Evolutionary conservation across 192 early-diverging fungal species (phyloP).

Genomic region (Ambispora gerdemannii): DNA sequence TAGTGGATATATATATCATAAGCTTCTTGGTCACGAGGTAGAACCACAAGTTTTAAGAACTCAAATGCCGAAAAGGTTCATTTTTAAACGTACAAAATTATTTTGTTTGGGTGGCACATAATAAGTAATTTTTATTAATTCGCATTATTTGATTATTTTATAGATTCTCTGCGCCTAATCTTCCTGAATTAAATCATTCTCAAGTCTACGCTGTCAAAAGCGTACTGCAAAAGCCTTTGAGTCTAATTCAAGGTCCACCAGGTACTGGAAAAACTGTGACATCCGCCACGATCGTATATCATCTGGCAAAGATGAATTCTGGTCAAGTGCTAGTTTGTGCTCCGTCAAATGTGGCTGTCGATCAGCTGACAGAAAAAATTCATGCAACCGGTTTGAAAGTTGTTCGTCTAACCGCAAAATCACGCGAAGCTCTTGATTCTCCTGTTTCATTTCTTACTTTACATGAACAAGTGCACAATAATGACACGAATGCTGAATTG

Average conservation of each 20-base stretch:
- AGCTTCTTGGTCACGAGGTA: slow-evolving; percentile 91
- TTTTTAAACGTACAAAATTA: too few species aligned
- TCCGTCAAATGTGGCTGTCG: slow-evolving; percentile 98
- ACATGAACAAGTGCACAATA: slow-evolving; percentile 95
- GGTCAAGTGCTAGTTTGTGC: slow-evolving; percentile 97
- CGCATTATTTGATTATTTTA: too few species aligned
- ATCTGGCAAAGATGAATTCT: slow-evolving; percentile 84
- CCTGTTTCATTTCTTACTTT: slow-evolving; percentile 91
- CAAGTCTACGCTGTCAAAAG: slow-evolving; percentile 94
- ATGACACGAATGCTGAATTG: slow-evolving; percentile 91
- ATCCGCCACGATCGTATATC: slow-evolving; percentile 96
- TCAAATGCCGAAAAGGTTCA: slow-evolving; percentile 72
- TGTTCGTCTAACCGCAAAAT: slow-evolving; percentile 91
- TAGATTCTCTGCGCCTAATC: slow-evolving; percentile 82
- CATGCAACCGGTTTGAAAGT: slow-evolving; percentile 92
- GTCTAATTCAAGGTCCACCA: slow-evolving; percentile 93
- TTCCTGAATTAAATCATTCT: slow-evolving; percentile 96
- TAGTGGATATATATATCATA: slow-evolving; percentile 94
- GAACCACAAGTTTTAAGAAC: slow-evolving; percentile 79
- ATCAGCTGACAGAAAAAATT: slow-evolving; percentile 97
- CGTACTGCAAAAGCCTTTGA: slow-evolving; percentile 87
- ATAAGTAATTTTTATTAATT: too few species aligned
- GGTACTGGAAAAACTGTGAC: slow-evolving; percentile 99
- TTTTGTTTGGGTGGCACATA: too few species aligned
- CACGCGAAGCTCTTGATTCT: slow-evolving; percentile 90